Evolutionary conservation across 2,329 filamentous ascomycete genomes (phyloP).

Genomic region (Cercospora zeina): DNA sequence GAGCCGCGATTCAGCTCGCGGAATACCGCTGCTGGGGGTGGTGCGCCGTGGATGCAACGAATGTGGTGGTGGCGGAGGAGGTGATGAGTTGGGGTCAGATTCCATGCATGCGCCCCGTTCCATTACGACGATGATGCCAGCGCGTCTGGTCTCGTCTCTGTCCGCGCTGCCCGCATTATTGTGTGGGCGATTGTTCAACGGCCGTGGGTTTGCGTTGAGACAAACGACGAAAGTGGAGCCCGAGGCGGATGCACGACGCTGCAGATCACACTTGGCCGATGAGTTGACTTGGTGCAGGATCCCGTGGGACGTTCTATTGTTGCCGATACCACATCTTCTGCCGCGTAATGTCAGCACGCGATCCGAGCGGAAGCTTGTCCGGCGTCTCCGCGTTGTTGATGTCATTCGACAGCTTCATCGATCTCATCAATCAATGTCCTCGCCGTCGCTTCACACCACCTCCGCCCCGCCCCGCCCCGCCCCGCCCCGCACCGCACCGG

Average conservation of each 20-base stretch:
- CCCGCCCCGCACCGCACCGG: neutral
- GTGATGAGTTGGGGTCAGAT: neutral
- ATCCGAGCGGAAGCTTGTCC: neutral
- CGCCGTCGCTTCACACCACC: neutral
- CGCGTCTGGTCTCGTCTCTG: neutral
- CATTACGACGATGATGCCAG: conserved; percentile 8
- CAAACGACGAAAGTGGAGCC: neutral
- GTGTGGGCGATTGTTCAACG: too few relatives aligned
- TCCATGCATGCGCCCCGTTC: conserved; percentile 10
- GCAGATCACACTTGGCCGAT: neutral
- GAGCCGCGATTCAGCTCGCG: neutral
- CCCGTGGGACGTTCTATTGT: too few relatives aligned
- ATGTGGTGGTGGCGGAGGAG: neutral
- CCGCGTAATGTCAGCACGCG: neutral
- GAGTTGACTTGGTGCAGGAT: neutral
- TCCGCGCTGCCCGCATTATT: conserved; percentile 1
- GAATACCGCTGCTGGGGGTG: neutral
- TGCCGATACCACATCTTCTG: neutral
- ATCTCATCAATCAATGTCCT: neutral
- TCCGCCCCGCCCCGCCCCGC: too few relatives aligned
- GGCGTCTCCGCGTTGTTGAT: neutral
- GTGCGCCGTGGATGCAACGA: conserved; percentile 9
- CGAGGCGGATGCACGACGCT: neutral
- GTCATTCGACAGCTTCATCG: neutral
- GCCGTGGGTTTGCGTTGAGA: neutral